Evolutionary conservation across 2,329 filamentous ascomycete species (phyloP).

Genomic region (Rhynchosporium graminicola): DNA sequence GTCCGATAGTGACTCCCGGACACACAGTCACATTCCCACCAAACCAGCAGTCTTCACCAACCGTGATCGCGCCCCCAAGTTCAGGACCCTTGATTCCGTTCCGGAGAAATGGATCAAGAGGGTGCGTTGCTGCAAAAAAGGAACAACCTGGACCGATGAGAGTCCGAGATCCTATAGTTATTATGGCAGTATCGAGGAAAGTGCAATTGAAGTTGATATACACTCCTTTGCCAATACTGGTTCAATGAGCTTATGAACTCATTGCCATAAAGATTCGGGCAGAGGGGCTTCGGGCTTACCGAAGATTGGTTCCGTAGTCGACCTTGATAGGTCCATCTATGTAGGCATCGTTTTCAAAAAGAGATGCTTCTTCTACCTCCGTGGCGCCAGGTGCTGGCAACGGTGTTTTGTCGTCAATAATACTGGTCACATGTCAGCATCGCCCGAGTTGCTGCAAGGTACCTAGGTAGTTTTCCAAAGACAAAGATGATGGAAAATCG

Average conservation of each 20-base stretch:
- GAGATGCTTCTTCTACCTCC: slow-evolving; percentile 62
- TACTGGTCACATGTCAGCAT: slow-evolving; percentile 46
- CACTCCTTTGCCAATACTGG: slow-evolving; percentile 64
- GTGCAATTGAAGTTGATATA: slow-evolving; percentile 76
- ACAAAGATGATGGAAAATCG: slow-evolving; percentile 10
- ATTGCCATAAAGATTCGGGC: not conserved
- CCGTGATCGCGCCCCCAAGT: slow-evolving; percentile 67
- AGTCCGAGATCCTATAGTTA: slow-evolving; percentile 75
- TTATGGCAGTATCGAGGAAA: slow-evolving; percentile 74
- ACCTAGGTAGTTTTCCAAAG: not conserved
- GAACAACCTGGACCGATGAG: slow-evolving; percentile 77
- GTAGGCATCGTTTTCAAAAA: slow-evolving; percentile 67
- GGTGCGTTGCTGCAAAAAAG: slow-evolving; percentile 75
- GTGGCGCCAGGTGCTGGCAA: slow-evolving; percentile 61
- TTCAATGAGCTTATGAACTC: slow-evolving; percentile 16
- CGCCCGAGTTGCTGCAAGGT: not conserved
- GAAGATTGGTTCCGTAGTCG: slow-evolving; percentile 79
- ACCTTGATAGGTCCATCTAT: slow-evolving; percentile 68
- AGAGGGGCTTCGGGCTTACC: slow-evolving; percentile 40
- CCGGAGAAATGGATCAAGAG: slow-evolving; percentile 71
- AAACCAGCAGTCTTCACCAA: slow-evolving; percentile 82
- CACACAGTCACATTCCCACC: slow-evolving; percentile 71
- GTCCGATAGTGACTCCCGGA: slow-evolving; percentile 76
- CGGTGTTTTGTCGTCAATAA: slow-evolving; percentile 61
- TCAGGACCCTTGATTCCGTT: slow-evolving; percentile 78